Evolutionary conservation across 2,329 filamentous ascomycete genomes (phyloP), one percentile per base, ranked within the genome.

Genomic region (Rutstroemia sp.): DNA sequence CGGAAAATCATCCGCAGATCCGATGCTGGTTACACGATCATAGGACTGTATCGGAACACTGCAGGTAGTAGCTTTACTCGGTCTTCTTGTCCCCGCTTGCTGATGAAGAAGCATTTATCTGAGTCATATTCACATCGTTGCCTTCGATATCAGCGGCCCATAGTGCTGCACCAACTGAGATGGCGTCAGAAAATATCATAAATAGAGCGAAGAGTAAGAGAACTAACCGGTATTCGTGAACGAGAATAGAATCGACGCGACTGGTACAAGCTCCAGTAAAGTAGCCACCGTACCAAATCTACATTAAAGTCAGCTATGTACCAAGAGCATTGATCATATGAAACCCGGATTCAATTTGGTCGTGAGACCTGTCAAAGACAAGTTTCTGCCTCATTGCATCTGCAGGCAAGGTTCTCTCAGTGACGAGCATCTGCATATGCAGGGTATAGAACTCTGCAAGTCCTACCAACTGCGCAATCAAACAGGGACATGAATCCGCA

Each of bases 91-190:
- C 23, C n/a, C 42, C 54, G n/a, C 59, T 58, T 57, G 49, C 52
- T 21, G 58, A 49, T 49, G 56, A 55, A 18, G 59, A 59, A 8
- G 45, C 51, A 25, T 58, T 52, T 9, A 63, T 65, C 62, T 66
- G 61, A 18, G 64, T 67, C 65, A 67, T 69, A 7, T 38, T 53
- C 2, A 60, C 62, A 47, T 66, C 63, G 52, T 65, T 66, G 25
- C 56, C 58, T 54, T 95, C 90, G 58, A 95, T 81, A 70, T 95
- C 91, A 18, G 90, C 88, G 42, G 92, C 92, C 91, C 91, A 96
- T n/a, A 97, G 75, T 7, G 92, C 92, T 54, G 92, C 92, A 7
- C 91, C 92, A 58, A 95, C 90, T 85, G 49, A 7, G 37, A 54
- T 14, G n/a, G 16, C 1, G 16, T 54, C 54, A 52, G 58, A 3